Base-by-base conservation (phyloP, 2,329 filamentous ascomycete species). In the Bretziella fagacearum region DNA sequence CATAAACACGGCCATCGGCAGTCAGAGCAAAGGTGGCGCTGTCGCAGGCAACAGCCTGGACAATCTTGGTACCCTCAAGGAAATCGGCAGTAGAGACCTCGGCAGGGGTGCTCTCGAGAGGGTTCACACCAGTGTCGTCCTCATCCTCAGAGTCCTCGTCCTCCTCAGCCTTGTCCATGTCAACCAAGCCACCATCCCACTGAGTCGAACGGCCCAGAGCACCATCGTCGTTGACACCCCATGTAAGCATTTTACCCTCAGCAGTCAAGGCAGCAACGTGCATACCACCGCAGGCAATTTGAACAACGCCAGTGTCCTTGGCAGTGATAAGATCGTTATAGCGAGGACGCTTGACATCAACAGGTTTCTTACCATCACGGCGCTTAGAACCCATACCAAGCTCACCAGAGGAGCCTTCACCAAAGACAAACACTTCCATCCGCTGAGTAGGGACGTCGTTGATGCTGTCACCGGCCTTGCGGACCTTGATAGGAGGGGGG, bases 161-260 rank as follows among this genome's bases (percentile, higher is more conserved):
- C 11, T 68, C 67, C 46, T 76, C 71, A 1, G 57, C 69, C 26
- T 69, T 69, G 30, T 74, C 73, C 50, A 68, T 64, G 46, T 77
- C 73, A 48, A 73, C 68, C 25, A 73, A 61, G 15, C 75, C 76
- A 42, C 79, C 79, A 2, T 79, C 73, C 70, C 77, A 80, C 10
- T 64, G 65, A 2, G 81, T 87, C 57, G 83, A 73, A 57, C 84
- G 71, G 35, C 84, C 84, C 30, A 93, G 70, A 6, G 84, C 82
- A 52, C 81, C 81, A 57, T 86, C 78, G 57, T 93, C 84, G 58
- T 91, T 91, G 55, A 91, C 84, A 46, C 84, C 84, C 84, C 84
- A 93, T 23, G 82, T 86, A 46, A 85, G 65, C 54, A 93, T 81
- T 63, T 78, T 79, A 67, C 86, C 84, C 60, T 89, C 80, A 54